These are phyloP conservation scores for Salvia hispanica DNA, from an alignment of 257 asterid species.

Conservation along the genomic window DNA sequence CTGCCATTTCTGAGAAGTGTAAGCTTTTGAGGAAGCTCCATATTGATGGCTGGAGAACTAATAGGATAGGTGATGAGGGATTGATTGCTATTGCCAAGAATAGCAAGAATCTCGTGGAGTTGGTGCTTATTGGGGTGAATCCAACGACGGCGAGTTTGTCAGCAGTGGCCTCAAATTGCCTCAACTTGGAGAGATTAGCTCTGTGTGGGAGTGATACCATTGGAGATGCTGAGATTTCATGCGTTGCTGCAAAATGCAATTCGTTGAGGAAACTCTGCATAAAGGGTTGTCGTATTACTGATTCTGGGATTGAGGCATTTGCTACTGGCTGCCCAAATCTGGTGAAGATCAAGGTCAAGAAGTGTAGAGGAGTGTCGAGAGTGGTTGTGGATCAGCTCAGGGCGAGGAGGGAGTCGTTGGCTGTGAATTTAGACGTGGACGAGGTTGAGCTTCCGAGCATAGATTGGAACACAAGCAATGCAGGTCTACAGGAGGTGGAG, in stretches of 20 bases:
- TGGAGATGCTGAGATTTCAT: constrained; percentile 77
- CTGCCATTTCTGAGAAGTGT: constrained; percentile 68
- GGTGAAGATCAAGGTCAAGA: constrained; percentile 84
- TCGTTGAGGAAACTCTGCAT: constrained; percentile 85
- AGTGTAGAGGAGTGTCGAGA: constrained; percentile 70
- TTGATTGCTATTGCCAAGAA: constrained; percentile 68
- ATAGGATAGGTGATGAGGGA: constrained; percentile 80
- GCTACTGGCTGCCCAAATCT: constrained; percentile 85
- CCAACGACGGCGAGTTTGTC: constrained; percentile 61
- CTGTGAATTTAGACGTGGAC: constrained; percentile 70
- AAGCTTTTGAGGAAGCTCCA: constrained; percentile 84
- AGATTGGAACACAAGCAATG: constrained; percentile 57
- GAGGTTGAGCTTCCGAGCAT: constrained; percentile 58
- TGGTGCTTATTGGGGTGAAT: constrained; percentile 84
- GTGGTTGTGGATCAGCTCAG: constrained; percentile 66
- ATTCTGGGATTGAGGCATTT: constrained; percentile 75
- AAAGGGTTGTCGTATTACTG: constrained; percentile 76
- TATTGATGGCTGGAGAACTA: constrained; percentile 92
- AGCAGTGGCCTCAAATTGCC: constrained; percentile 68
- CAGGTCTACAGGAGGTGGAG: constrained; percentile 37
- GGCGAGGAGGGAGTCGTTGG: constrained; percentile 59
- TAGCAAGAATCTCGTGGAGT: constrained; percentile 62
- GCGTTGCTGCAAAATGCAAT: constrained; percentile 61
- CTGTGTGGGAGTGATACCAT: constrained; percentile 90
- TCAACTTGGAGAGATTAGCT: constrained; percentile 78